Evolutionary conservation across 768 basidiomycete species (phyloP), one percentile per base, ranked within the genome.

Genomic region (Panaeolus papilionaceus): DNA sequence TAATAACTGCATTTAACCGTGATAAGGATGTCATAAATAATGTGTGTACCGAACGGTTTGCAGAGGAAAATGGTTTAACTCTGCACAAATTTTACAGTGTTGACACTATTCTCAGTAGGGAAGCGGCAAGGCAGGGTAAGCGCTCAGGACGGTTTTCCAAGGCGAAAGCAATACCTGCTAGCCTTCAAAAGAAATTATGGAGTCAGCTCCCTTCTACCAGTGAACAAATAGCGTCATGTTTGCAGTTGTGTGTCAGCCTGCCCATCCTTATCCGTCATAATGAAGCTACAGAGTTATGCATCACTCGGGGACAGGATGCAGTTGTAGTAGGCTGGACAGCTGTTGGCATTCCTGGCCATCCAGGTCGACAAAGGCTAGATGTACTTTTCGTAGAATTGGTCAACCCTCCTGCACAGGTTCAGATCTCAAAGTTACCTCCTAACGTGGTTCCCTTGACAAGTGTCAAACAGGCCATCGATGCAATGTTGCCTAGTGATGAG

Each of bases 251-350:
- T 66, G 26, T 71, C 38, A 78, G 79, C 1, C 69, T 81, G 70
- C 80, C 78, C 16, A 70, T 81, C 0, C 75, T 81, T 70, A 74
- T 81, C 2, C 65, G 75, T 16, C 65, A 74, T 40, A 80, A 81
- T 67, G 65, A 70, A 26, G 79, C 78, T 0, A 81, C 78, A 10
- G 75, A 67, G 20, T 39, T 67, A 5, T 67, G 67, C 12, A 51
- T 51, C 5, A 51, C 49, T 14, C 77, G 77, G 62, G 78, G 78
- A 1, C 76, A 78, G 66, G 77, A 81, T 67, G 79, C 62, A 0
- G 58, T 18, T 39, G 71, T 80, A 11, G 67, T 68, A 45, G 76
- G 74, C 8, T 80, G 79, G 79, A 66, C 75, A 12, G 58, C 67
- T n/a, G 28, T 39, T 1, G 33, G 51, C 1, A 5, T 51, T 2